Percentiles rank a stretch among this genome's conserved stretches.
Evolutionary conservation across 345 rosid genomes (phyloP).

Genomic region (Noccaea caerulescens): DNA sequence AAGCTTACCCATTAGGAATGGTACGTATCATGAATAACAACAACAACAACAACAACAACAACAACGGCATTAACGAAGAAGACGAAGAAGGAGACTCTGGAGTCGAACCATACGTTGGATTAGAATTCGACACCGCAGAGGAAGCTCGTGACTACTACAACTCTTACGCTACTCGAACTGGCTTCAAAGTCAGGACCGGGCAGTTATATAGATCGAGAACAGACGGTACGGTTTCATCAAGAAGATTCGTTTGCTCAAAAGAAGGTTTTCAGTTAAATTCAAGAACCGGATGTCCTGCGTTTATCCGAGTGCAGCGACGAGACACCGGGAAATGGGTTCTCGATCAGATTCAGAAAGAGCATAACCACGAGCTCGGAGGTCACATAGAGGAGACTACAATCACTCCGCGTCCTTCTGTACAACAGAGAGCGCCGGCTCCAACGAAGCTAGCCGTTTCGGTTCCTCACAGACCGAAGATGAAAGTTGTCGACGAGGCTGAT

Average conservation of each 20-base stretch:
- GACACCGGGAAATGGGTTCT: conserved; percentile 89
- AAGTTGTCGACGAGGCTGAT: conserved; percentile 52
- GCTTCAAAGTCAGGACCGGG: conserved; percentile 78
- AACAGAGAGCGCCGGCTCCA: conserved; percentile 48
- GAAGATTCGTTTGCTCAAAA: conserved; percentile 81
- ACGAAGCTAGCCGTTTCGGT: conserved; percentile 48
- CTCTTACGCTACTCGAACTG: conserved; percentile 57
- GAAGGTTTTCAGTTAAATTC: conserved; percentile 89
- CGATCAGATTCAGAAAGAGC: conserved; percentile 81
- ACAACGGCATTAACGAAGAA: conserved; percentile 47
- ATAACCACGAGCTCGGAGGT: conserved; percentile 76
- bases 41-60: conserved; percentile 33
- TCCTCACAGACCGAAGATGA: conserved; percentile 56
- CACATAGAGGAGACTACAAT: conserved; percentile 38
- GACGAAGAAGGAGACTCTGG: conserved; percentile 54
- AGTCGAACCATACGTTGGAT: conserved; percentile 65
- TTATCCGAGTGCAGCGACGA: conserved; percentile 69
- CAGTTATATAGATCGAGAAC: conserved; percentile 85
- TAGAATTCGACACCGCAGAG: conserved; percentile 79
- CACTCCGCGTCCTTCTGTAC: conserved; percentile 34
- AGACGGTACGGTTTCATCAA: conserved; percentile 84
- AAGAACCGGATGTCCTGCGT: conserved; percentile 88
- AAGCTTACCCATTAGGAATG: conserved; percentile 63
- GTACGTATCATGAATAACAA: conserved; percentile 34
- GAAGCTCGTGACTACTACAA: conserved; percentile 75